Evolutionary conservation across 83 land plant genomes (phyloP).

Genomic region (Picea mariana): DNA sequence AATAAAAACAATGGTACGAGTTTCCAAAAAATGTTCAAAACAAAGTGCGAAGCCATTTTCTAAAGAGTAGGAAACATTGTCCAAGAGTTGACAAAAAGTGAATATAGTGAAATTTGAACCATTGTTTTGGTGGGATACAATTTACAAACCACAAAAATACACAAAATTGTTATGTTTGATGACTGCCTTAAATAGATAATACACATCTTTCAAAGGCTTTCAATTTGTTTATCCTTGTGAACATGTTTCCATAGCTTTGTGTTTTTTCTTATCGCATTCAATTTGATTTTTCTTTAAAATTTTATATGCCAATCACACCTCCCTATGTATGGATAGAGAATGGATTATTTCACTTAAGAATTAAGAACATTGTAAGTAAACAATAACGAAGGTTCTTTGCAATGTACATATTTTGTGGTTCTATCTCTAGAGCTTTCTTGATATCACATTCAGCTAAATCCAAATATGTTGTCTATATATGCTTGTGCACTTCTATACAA

Average conservation of each 20-base stretch:
- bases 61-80: no score
- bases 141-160: no score
- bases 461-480: constrained; percentile 66
- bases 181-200: neutral
- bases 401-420: constrained; percentile 70
- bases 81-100: no score
- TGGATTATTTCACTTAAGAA: neutral
- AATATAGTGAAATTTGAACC: no score
- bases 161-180: neutral
- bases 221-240: constrained; percentile 38
- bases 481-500: constrained; percentile 87
- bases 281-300: constrained; percentile 58
- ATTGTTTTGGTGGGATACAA: no score
- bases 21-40: no score
- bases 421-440: constrained; percentile 79
- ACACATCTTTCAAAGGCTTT: constrained; percentile 36
- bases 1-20: no score
- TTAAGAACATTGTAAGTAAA: neutral
- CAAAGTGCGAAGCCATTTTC: no score
- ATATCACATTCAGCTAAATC: constrained; percentile 76
- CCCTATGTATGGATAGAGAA: constrained; percentile 41
- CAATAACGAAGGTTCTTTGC: neutral
- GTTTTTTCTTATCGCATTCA: constrained; percentile 79
- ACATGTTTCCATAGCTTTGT: constrained; percentile 75
- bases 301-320: constrained; percentile 55